phyloP scores from a whole-genome alignment of 805 yeast genomes.

The Jamesozyma lodderae region DNA sequence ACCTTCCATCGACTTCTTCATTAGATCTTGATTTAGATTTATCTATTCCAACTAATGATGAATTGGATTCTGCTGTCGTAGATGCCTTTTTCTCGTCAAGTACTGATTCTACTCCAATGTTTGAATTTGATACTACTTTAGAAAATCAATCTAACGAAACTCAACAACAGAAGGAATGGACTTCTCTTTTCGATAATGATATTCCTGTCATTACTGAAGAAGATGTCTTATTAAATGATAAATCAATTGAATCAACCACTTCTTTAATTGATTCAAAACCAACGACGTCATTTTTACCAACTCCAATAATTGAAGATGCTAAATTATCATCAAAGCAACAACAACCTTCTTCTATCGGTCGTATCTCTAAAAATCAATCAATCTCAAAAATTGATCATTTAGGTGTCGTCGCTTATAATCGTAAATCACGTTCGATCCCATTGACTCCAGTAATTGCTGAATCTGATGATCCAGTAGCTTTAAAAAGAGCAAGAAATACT shows the following conservation, averaged over 20 bases:
- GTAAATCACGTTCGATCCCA: slow-evolving; percentile 68
- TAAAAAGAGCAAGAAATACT: slow-evolving; percentile 90
- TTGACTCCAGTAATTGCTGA: slow-evolving; percentile 59
- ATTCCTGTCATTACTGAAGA: slow-evolving; percentile 33
- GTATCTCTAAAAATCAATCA: slow-evolving; percentile 14
- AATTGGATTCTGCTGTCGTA: slow-evolving; percentile 55
- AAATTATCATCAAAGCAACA: slow-evolving; percentile 6
- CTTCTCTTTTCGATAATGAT: slow-evolving; percentile 46
- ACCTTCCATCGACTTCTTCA: too few relatives aligned
- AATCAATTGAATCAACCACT: slow-evolving; percentile 14
- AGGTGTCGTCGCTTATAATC: slow-evolving; percentile 67
- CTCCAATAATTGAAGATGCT: slow-evolving; percentile 28
- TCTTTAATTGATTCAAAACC: slow-evolving; percentile 7
- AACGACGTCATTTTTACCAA: slow-evolving; percentile 24
- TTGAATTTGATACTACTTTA: slow-evolving; percentile 30
- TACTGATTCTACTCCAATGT: slow-evolving; percentile 53
- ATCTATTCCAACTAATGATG: slow-evolving; percentile 4
- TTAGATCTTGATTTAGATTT: slow-evolving; percentile 2
- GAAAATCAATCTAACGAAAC: slow-evolving; percentile 19
- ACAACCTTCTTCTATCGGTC: slow-evolving; percentile 15
- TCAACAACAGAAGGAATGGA: slow-evolving; percentile 42
- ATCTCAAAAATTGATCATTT: slow-evolving; percentile 48
- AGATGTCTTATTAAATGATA: slow-evolving; percentile 22
- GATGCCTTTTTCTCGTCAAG: slow-evolving; percentile 39
- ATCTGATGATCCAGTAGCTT: slow-evolving; percentile 53